Evolutionary conservation across 306 rosid species (phyloP).

Genomic region (Abrus precatorius): DNA sequence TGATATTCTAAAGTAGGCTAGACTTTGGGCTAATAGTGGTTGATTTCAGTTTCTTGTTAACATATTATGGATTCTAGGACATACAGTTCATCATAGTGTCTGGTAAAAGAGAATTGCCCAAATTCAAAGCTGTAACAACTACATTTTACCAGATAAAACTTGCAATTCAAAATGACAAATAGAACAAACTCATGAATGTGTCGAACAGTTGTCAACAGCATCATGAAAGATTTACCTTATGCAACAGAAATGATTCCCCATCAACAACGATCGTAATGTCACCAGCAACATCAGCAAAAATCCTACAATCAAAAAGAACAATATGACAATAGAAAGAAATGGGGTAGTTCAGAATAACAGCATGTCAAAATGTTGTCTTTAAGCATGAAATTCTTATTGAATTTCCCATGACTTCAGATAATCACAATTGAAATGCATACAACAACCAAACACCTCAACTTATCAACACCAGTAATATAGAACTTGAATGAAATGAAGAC

Average conservation of each 20-base stretch:
- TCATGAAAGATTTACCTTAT: slow-evolving; percentile 67
- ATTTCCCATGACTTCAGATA: neutral
- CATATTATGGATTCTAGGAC: slow-evolving; percentile 14
- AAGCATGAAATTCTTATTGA: slow-evolving; percentile 6
- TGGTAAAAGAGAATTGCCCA: neutral
- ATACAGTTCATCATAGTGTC: neutral
- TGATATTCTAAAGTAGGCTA: slow-evolving; percentile 24
- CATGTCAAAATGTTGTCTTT: neutral
- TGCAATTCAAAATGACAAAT: slow-evolving; percentile 10
- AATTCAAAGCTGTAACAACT: slow-evolving; percentile 8
- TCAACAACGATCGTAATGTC: slow-evolving; percentile 81
- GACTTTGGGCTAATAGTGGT: slow-evolving; percentile 4
- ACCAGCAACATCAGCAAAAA: slow-evolving; percentile 93
- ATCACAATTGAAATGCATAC: neutral
- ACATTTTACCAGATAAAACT: slow-evolving; percentile 18
- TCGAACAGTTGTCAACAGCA: neutral
- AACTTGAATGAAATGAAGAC: slow-evolving; percentile 8
- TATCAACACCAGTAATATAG: neutral
- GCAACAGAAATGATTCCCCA: slow-evolving; percentile 87
- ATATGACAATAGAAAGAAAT: slow-evolving; percentile 18
- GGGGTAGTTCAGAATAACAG: slow-evolving; percentile 7
- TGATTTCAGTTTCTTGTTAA: slow-evolving; percentile 32
- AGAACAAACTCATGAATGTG: slow-evolving; percentile 13
- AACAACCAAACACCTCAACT: neutral
- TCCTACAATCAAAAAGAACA: slow-evolving; percentile 52